Conservation (phyloP, 2,329 filamentous ascomycete species). For the Ceratocystis lukuohia region DNA sequence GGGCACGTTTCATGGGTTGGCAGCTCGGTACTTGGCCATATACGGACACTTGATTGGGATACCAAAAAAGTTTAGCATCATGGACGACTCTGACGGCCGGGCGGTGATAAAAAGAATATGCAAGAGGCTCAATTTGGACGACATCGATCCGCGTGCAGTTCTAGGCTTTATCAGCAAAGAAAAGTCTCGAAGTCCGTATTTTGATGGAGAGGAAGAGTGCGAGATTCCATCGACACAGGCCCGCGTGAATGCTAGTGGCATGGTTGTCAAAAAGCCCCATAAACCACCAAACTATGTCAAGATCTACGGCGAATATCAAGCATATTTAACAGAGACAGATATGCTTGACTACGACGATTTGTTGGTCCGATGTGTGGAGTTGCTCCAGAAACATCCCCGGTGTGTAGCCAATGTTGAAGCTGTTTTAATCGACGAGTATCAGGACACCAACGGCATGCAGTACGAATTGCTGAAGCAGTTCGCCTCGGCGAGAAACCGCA, state of each 20-base stretch:
- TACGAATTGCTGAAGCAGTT: slow-evolving; percentile 89
- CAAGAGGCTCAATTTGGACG: slow-evolving; percentile 51
- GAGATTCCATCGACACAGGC: slow-evolving; percentile 9
- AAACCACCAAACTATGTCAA: slow-evolving; percentile 48
- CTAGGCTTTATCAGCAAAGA: slow-evolving; percentile 61
- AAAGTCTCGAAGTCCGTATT: slow-evolving; percentile 39
- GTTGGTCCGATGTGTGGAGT: slow-evolving; percentile 65
- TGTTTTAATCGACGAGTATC: slow-evolving; percentile 92
- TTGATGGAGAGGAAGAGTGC: slow-evolving; percentile 7
- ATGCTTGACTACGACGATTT: slow-evolving; percentile 91
- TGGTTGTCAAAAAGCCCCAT: slow-evolving; percentile 24
- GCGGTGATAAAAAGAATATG: slow-evolving; percentile 72
- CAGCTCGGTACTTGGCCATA: slow-evolving; percentile 65
- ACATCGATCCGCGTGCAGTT: slow-evolving; percentile 56
- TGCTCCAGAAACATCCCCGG: slow-evolving; percentile 57
- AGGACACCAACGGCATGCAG: slow-evolving; percentile 91
- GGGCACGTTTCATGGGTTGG: slow-evolving; percentile 90
- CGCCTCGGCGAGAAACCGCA: slow-evolving; percentile 56
- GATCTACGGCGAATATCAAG: slow-evolving; percentile 65
- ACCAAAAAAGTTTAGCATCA: slow-evolving; percentile 74
- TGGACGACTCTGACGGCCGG: slow-evolving; percentile 67
- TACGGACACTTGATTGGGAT: slow-evolving; percentile 81
- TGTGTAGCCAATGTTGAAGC: slow-evolving; percentile 84
- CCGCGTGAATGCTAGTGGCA: slow-evolving; percentile 11
- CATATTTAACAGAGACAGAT: slow-evolving; percentile 59